phyloP scores from a whole-genome alignment of 2,329 filamentous ascomycete genomes.

The Fusarium sp. region DNA sequence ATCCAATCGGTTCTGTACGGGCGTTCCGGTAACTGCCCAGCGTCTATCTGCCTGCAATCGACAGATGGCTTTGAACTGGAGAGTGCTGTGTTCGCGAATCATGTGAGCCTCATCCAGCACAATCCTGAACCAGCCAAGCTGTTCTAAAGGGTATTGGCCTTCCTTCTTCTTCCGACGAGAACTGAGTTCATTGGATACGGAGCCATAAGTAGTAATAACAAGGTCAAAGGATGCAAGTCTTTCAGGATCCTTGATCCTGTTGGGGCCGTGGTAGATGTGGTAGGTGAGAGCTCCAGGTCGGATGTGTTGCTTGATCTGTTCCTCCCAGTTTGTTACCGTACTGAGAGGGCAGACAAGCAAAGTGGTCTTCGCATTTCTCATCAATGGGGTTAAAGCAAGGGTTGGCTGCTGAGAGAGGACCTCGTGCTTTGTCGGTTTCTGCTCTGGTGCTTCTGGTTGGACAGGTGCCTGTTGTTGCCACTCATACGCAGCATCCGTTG shows the following conservation, averaged over 20 bases:
- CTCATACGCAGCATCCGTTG: slow-evolving; percentile 69
- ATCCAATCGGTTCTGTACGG: slow-evolving; percentile 92
- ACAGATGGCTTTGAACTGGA: slow-evolving; percentile 88
- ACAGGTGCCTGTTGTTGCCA: slow-evolving; percentile 71
- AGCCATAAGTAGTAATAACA: slow-evolving; percentile 93
- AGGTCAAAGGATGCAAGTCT: slow-evolving; percentile 82
- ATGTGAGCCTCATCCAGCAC: slow-evolving; percentile 95
- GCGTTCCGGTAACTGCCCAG: slow-evolving; percentile 98
- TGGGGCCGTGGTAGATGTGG: slow-evolving; percentile 89
- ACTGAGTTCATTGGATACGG: slow-evolving; percentile 82
- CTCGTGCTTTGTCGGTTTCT: slow-evolving; percentile 54
- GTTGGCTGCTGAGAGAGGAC: slow-evolving; percentile 53
- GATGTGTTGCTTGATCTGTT: slow-evolving; percentile 89
- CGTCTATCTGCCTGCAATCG: slow-evolving; percentile 82
- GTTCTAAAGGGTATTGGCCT: slow-evolving; percentile 75
- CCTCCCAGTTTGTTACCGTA: slow-evolving; percentile 93
- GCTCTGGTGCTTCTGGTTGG: slow-evolving; percentile 61
- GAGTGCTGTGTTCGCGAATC: slow-evolving; percentile 86
- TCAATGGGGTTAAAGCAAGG: slow-evolving; percentile 65
- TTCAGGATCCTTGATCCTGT: slow-evolving; percentile 76
- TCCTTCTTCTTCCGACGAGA: slow-evolving; percentile 72
- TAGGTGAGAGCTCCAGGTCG: slow-evolving; percentile 73
- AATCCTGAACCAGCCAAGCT: slow-evolving; percentile 92
- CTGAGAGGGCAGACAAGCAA: slow-evolving; percentile 90
- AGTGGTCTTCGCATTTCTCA: slow-evolving; percentile 80